Evolutionary conservation across 805 yeast genomes (phyloP), one percentile per base, ranked within the genome.

Genomic region (Myxozyma neglecta): DNA sequence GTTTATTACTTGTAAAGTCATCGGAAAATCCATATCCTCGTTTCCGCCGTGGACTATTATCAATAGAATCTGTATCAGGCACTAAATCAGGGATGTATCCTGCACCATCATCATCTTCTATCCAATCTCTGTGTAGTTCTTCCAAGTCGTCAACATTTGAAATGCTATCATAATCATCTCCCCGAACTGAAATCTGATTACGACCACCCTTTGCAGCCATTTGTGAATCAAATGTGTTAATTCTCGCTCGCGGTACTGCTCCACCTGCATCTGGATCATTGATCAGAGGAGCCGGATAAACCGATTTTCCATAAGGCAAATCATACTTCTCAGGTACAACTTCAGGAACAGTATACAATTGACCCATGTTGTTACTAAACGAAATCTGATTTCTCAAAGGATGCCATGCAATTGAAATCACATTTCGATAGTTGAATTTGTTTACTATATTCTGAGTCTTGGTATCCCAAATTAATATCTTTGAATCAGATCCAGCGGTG

Each of bases 101-200:
- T 10, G 79, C 81, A 6, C 81, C 84, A 54, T 85, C 90, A 65
- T 84, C 90, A 69, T 86, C 91, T 34, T 82, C 84, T 32, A 83
- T 80, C 71, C 84, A 84, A 53, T 82, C 72, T 13, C 68, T 76
- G 7, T 66, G 70, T 11, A 69, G 77, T 59, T 43, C 53, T 51
- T 43, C 49, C 11, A 58, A 70, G 36, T 72, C 74, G 8, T 61
- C 64, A 36, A 69, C 67, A 39, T 64, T 70, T n/a, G 57, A 73
- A 10, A 68, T 18, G 69, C 24, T 46, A n/a, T 51, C 55, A 39
- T n/a, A n/a, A 3, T 13, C 59, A 7, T 20, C 42, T 24, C 40
- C 53, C 3, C 42, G 47, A 6, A 39, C 24, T n/a, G 34, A 14
- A 20, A 56, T 47, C 3, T 37, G 43, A 18, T 20, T 8, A 9